These are phyloP conservation scores for Paracorniculantispora psalliotae DNA, from an alignment of 2,329 filamentous ascomycete genomes.

Conservation along the genomic window DNA sequence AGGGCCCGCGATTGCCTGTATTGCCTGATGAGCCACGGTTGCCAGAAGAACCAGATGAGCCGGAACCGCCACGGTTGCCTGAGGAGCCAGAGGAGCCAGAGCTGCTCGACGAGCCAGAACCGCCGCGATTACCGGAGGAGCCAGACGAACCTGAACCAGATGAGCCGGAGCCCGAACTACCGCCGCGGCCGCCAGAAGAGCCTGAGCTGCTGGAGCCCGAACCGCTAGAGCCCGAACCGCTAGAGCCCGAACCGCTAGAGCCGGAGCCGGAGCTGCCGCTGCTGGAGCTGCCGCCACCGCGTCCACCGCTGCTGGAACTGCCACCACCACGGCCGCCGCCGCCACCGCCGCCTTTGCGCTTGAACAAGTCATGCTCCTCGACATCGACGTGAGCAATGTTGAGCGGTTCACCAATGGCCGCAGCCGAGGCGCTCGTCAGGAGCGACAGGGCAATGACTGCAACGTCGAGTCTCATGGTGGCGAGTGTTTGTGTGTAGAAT, in stretches of 20 bases:
- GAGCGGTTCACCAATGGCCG: conserved; percentile 2
- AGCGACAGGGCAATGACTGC: conserved; percentile 27
- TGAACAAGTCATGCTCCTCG: conserved; percentile 46
- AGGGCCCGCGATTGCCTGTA: conserved; percentile 16
- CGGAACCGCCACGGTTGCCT: conserved; percentile 5
- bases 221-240: no score
- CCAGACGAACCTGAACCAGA: neutral
- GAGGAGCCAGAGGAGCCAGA: neutral
- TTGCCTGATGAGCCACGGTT: conserved; percentile 16
- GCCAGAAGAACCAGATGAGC: neutral
- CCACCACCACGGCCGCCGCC: conserved; percentile 42
- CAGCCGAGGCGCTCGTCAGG: conserved; percentile 15
- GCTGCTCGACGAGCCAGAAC: conserved; percentile 11
- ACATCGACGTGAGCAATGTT: conserved; percentile 19
- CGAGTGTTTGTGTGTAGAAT: neutral
- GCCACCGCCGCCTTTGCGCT: conserved; percentile 57
- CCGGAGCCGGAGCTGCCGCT: no score
- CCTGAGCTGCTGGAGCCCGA: no score
- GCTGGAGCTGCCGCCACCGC: no score
- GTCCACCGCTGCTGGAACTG: conserved; percentile 20
- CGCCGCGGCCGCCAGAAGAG: no score
- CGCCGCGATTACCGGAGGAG: conserved; percentile 15
- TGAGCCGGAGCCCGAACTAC: conserved; percentile 12
- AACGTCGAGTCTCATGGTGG: conserved; percentile 29
- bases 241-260: no score